Evolutionary conservation across 352 stramenopile genomes (phyloP), one percentile per base, ranked within the genome.

Genomic region (Pythium scleroteichum): DNA sequence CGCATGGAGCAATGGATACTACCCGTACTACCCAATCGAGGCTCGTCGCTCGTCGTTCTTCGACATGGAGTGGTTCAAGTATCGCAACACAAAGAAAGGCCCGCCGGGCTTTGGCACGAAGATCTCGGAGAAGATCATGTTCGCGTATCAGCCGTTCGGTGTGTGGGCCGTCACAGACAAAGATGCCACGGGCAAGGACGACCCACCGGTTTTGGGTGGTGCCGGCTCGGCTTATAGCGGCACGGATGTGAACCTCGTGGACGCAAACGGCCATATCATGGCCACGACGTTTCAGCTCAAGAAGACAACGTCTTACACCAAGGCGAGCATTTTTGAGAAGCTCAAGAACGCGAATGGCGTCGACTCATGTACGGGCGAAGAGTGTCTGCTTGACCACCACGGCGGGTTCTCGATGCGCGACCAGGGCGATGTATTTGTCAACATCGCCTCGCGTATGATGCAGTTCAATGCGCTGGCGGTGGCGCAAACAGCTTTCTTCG

Each of bases 361-460:
- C 10, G 38, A 59, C 0, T 61, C 70, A 4, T 92, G 82, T 62
- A 54, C 26, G 0, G 75, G 56, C 2, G 35, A 71, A 0, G 38
- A 77, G 39, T 92, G 82, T 39, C 42, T 90, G 10, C 60, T 92
- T n/a, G 72, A 88, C 66, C 82, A 76, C 71, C 66, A 66, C 50
- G 73, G 62, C 8, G 82, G 82, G 0, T 92, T 92, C 53, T 59
- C 72, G 17, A 41, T 62, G 6, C 78, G 71, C 14, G 52, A 71
- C 2, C 24, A 20, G 12, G 47, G 41, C 27, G 68, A 76, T 14
- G 64, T 75, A 17, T 72, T 65, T 32, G 63, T 91, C 24, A 97
- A 98, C 72, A 86, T 98, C 49, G 88, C 84, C 42, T 95, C 78
- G 19, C 84, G 88, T 41, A 94, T 96, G 84, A 83, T 88, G 64